Percentiles rank a stretch among this genome's conserved stretches.
Conservation (phyloP, 2,329 filamentous ascomycete genomes). For the Colletotrichum tanaceti region DNA sequence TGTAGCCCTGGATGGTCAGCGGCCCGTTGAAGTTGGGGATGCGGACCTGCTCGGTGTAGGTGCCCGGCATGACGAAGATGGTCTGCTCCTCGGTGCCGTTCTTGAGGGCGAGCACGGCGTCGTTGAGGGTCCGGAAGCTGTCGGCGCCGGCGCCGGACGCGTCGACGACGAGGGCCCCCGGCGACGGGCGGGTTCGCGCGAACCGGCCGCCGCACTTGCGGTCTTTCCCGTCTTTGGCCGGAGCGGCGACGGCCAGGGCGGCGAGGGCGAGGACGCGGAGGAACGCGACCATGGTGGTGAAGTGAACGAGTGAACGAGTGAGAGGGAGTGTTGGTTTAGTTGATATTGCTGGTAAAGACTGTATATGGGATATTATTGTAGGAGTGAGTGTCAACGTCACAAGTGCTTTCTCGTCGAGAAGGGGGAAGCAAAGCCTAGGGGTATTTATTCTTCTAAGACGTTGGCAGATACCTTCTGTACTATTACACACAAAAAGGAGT, state of each 20-base stretch:
- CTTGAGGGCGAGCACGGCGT: conserved; percentile 39
- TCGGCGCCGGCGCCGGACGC: conserved; percentile 18
- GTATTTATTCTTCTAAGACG: conserved; percentile 15
- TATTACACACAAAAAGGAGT: too few relatives aligned
- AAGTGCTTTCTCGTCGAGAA: neutral
- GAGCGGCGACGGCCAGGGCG: conserved; percentile 3
- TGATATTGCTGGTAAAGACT: neutral
- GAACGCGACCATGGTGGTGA: conserved; percentile 26
- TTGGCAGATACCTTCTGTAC: too few relatives aligned
- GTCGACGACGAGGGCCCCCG: conserved; percentile 24
- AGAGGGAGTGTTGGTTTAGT: too few relatives aligned
- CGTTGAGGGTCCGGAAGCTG: conserved; percentile 32
- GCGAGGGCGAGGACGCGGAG: conserved; percentile 12
- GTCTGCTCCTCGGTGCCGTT: conserved; percentile 44
- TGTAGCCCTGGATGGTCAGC: conserved; percentile 67
- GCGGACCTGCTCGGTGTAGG: conserved; percentile 55
- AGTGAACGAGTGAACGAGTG: too few relatives aligned
- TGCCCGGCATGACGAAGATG: conserved; percentile 69
- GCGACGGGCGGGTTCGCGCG: conserved; percentile 19
- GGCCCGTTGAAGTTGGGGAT: conserved; percentile 24
- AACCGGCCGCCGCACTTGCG: conserved; percentile 22
- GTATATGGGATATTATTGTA: too few relatives aligned
- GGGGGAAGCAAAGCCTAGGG: neutral
- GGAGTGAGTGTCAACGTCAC: too few relatives aligned
- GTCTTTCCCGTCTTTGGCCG: neutral